A percentile compares a stretch with the other conserved stretches of the same genome.
Evolutionary conservation across 352 stramenopile genomes (phyloP).

Genomic region (Phytophthora vignae): DNA sequence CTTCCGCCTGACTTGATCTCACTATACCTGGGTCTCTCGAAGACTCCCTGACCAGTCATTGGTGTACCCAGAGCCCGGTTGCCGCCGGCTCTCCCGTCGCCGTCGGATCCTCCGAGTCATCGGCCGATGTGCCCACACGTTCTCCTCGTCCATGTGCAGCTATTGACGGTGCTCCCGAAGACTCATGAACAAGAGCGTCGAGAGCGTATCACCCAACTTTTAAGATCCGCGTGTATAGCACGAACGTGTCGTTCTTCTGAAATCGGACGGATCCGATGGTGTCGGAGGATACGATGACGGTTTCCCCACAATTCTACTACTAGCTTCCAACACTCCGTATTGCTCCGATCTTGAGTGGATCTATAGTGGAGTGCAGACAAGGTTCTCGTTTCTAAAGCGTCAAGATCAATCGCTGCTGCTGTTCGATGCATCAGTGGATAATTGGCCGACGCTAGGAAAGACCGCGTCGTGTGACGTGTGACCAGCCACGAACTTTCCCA

Average conservation of each 20-base stretch:
- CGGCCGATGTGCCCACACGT: too few relatives aligned
- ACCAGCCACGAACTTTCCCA: constrained; percentile 15
- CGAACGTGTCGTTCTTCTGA: constrained; percentile 28
- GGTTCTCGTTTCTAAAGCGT: constrained; percentile 3
- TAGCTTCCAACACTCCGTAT: constrained; percentile 5
- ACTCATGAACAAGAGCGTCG: too few relatives aligned
- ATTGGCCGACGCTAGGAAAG: constrained; percentile 15
- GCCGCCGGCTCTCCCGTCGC: too few relatives aligned
- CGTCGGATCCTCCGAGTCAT: too few relatives aligned
- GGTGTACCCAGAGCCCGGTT: too few relatives aligned
- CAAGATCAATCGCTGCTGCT: constrained; percentile 4
- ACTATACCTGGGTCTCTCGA: too few relatives aligned
- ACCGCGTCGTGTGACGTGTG: constrained; percentile 14
- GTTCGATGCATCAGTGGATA: constrained; percentile 6
- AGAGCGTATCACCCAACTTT: constrained; percentile 4
- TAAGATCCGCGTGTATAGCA: constrained; percentile 23
- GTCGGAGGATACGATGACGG: neutral
- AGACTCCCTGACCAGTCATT: too few relatives aligned
- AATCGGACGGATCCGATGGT: constrained; percentile 27
- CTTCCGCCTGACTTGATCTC: too few relatives aligned
- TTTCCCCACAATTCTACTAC: neutral
- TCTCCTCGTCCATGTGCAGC: too few relatives aligned
- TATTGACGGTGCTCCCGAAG: too few relatives aligned
- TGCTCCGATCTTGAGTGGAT: constrained; percentile 7
- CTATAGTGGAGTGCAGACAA: constrained; percentile 15